Conservation (phyloP, 1,139 yeast species). For the Blastobotrys serpentis region DNA sequence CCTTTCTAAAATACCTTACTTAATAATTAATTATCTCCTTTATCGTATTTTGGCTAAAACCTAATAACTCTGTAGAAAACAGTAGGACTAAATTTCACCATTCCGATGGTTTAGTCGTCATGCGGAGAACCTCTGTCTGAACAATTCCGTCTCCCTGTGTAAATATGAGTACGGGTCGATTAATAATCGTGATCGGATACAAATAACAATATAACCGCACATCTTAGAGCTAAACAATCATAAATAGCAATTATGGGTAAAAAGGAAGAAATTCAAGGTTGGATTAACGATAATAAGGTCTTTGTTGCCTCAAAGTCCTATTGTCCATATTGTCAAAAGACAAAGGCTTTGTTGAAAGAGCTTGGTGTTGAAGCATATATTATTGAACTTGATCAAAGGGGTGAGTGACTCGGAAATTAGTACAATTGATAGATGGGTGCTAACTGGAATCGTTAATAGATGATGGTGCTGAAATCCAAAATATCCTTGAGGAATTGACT, state of each 20-base stretch:
- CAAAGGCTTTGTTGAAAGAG: slow-evolving; percentile 27
- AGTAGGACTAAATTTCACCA: too few relatives aligned
- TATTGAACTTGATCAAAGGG: slow-evolving; percentile 29
- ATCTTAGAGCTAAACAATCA: too few relatives aligned
- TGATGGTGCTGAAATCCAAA: slow-evolving; percentile 72
- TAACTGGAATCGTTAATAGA: slow-evolving; percentile 18
- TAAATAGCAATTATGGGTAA: slow-evolving; percentile 1
- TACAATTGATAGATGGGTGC: too few relatives aligned
- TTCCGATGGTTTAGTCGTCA: too few relatives aligned
- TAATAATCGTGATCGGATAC: too few relatives aligned
- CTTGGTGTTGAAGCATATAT: slow-evolving; percentile 26
- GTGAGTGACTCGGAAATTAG: slow-evolving; percentile 10
- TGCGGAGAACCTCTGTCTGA: too few relatives aligned
- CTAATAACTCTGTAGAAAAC: too few relatives aligned
- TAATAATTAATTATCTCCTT: too few relatives aligned
- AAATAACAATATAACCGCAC: too few relatives aligned
- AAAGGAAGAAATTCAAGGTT: slow-evolving; percentile 28
- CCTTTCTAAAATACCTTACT: background rate
- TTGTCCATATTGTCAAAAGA: slow-evolving; percentile 33
- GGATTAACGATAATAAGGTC: slow-evolving; percentile 65
- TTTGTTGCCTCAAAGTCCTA: slow-evolving; percentile 78
- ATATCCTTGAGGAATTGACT: slow-evolving; percentile 68
- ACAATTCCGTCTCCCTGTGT: too few relatives aligned
- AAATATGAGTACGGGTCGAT: too few relatives aligned
- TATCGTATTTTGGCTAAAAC: background rate